Percentiles rank a stretch among this genome's conserved stretches.
phyloP scores from a whole-genome alignment of 139 green algal genomes.

The Chlorella vulgaris region DNA sequence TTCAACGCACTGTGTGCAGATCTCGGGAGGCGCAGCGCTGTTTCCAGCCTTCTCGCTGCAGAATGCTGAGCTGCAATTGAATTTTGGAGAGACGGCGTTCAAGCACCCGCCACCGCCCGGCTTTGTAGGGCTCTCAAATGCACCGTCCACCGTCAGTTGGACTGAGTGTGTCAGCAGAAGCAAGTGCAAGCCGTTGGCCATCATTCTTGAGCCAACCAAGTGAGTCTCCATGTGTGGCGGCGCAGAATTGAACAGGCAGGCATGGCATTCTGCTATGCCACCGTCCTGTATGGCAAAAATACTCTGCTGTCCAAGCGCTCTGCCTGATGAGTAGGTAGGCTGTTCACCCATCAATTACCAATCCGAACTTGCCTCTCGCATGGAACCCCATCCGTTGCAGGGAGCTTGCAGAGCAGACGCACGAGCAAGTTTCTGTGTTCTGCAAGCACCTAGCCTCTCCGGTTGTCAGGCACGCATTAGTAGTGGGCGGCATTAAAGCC shows the following conservation, averaged over 20 bases:
- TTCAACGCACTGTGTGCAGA: no score
- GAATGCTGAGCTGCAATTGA: slow-evolving; percentile 77
- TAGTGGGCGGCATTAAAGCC: slow-evolving; percentile 69
- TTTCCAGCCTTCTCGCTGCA: slow-evolving; percentile 82
- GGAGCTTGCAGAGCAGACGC: slow-evolving; percentile 88
- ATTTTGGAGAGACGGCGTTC: slow-evolving; percentile 61
- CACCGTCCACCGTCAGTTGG: slow-evolving; percentile 31
- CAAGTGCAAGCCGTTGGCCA: slow-evolving; percentile 57
- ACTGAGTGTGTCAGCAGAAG: not conserved
- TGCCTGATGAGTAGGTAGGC: no score
- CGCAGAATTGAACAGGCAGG: not conserved
- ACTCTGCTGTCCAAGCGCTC: not conserved
- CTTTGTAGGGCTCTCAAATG: slow-evolving; percentile 42
- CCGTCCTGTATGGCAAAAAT: no score
- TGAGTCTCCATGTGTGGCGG: not conserved
- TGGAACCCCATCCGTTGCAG: no score
- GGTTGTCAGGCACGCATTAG: slow-evolving; percentile 52
- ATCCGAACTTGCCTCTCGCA: no score
- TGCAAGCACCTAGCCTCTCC: slow-evolving; percentile 58
- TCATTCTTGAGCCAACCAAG: slow-evolving; percentile 80
- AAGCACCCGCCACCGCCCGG: slow-evolving; percentile 43
- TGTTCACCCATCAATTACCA: no score
- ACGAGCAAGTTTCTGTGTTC: slow-evolving; percentile 60
- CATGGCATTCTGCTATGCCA: no score
- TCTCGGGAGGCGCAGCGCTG: slow-evolving; percentile 56